phyloP scores from a whole-genome alignment of 805 yeast genomes.

The Yamadazyma phyllophila region DNA sequence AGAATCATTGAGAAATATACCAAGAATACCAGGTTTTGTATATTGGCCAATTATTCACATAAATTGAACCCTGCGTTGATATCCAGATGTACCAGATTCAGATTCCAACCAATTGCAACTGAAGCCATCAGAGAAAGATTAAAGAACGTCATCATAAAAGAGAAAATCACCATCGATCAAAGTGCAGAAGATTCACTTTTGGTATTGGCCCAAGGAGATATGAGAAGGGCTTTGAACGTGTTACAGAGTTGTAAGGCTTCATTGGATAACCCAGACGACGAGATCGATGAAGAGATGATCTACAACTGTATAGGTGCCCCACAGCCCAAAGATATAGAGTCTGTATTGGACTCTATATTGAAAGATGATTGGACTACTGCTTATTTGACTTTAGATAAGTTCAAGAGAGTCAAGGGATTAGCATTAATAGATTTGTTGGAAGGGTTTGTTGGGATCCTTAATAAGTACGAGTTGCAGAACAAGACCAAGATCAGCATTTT shows the following conservation, averaged over 20 bases:
- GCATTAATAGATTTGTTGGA: constrained; percentile 84
- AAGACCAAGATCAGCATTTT: constrained; percentile 62
- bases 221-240: constrained; percentile 93
- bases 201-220: constrained; percentile 83
- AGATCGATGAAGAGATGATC: constrained; percentile 68
- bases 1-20: constrained; percentile 90
- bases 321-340: constrained; percentile 78
- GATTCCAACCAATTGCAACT: constrained; percentile 78
- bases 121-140: constrained; percentile 70
- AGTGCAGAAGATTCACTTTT: constrained; percentile 68
- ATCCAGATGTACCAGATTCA: constrained; percentile 91
- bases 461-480: constrained; percentile 61
- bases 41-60: constrained; percentile 93
- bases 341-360: constrained; percentile 71
- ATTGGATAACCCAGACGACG: constrained; percentile 25
- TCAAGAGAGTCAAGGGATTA: constrained; percentile 74
- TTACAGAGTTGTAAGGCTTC: constrained; percentile 92
- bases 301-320: constrained; percentile 97
- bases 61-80: constrained; percentile 92
- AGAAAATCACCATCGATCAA: constrained; percentile 54
- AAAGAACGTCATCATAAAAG: constrained; percentile 65
- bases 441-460: constrained; percentile 71
- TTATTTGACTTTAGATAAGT: constrained; percentile 58
- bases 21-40: constrained; percentile 92
- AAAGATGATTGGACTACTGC: constrained; percentile 88